Evolutionary conservation across 2,329 filamentous ascomycete genomes (phyloP), one percentile per base, ranked within the genome.

Genomic region (Claviceps paspali): DNA sequence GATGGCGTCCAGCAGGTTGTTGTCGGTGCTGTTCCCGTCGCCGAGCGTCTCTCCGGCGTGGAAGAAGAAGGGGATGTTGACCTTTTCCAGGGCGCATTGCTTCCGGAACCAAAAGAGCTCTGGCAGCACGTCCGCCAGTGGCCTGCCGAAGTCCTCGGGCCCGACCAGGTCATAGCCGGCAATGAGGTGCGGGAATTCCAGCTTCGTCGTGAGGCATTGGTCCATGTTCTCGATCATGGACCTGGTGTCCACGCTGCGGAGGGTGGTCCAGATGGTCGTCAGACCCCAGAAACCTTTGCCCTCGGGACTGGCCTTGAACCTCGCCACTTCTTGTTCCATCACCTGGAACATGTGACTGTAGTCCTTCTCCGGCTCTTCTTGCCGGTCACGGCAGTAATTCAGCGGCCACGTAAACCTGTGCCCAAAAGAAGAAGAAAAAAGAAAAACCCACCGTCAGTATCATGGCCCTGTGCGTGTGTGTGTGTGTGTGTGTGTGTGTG

Each of bases 91-190:
- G 1, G 74, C 72, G 54, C 86, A 95, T 48, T 80, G 74, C 56
- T 88, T 87, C 45, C 79, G 78, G 68, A 96, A 95, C 85, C 85
- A 95, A 57, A 95, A 88, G 0, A 96, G 64, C 50, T 93, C 76
- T 0, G 87, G 86, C 0, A 88, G 69, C 3, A 93, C 62, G 46
- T 91, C 82, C 22, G 70, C 67, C 19, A 95, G 70, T 0, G 85
- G 70, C 10, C 82, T 73, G 1, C 86, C 87, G 1, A 69, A 56
- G 51, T 92, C 82, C 62, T 95, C 88, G 56, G 88, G 82, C 0
- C 85, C 87, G 5, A 94, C 86, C 8, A 95, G 62, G 56, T 96
- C 88, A 57, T 85, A 95, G 9, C 88, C 88, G 19, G 81, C 77
- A 47, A 95, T 75, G 6, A 92, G 66, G 35, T 86, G 67, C 0